Evolutionary conservation across 305 asterid species (phyloP), one percentile per base, ranked within the genome.

Genomic region (Petunia hybrid): DNA sequence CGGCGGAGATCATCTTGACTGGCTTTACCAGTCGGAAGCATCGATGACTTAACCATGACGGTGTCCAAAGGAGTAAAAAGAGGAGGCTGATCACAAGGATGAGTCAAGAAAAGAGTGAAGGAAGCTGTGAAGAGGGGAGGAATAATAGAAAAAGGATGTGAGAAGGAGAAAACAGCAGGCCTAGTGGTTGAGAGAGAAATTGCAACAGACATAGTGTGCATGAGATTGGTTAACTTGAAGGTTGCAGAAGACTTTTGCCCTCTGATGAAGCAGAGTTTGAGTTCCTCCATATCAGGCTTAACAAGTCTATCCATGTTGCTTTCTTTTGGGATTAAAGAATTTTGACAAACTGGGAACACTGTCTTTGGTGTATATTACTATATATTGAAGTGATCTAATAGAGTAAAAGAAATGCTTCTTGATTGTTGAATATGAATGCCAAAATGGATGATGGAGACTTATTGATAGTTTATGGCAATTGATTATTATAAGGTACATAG

Each of bases 141-240:
- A 86, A 94, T 85, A 41, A 91, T 78, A 3, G 93, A 86, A 53
- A 89, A 87, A 5, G 92, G 48, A 9, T 86, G 84, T 8, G 90
- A 79, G 80, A 92, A 86, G 2, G 88, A 85, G 87, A 90, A 91
- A 56, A 82, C 9, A 0, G 90, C 83, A 1, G 92, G 85, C 65
- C 83, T 84, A 6, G 95, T 85, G 59, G 94, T 53, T 38, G 97
- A 84, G 71, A 94, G 88, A 10, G 94, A 90, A 80, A 94, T 75
- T 1, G 98, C 98, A 0, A 94, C 95, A 3, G 93, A 65, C 97
- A 92, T 92, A 86, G 97, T 91, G 86, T 94, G 98, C 98, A 94
- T 92, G 0, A 92, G 87, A 71, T 90, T 94, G 2, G 89, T 87
- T 14, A 94, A 81, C 5, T 85, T 88, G 90, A 94, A 92, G 1